phyloP scores from a whole-genome alignment of 1,284 basidiomycete genomes.

The Termitomyces sp. region DNA sequence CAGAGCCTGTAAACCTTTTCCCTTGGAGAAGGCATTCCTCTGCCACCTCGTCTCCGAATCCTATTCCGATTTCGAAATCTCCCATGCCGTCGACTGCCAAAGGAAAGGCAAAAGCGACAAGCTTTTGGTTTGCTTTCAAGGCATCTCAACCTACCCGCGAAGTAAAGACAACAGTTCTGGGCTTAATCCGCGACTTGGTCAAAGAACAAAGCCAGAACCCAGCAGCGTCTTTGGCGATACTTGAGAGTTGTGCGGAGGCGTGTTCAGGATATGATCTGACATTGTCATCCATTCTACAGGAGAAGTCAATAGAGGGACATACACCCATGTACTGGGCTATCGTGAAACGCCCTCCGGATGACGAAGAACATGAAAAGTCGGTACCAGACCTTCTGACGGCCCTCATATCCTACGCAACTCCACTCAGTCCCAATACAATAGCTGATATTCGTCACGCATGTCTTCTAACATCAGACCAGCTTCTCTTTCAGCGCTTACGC shows the following conservation, averaged over 20 bases:
- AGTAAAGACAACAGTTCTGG: slow-evolving; percentile 39
- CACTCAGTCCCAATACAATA: slow-evolving; percentile 42
- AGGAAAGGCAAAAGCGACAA: slow-evolving; percentile 24
- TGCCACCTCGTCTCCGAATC: neutral
- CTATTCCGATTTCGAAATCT: slow-evolving; percentile 10
- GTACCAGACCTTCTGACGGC: slow-evolving; percentile 43
- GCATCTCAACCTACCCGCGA: slow-evolving; percentile 37
- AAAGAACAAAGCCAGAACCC: slow-evolving; percentile 25
- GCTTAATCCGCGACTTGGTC: slow-evolving; percentile 45
- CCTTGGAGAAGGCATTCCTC: neutral
- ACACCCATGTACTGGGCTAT: slow-evolving; percentile 69
- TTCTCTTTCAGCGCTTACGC: slow-evolving; percentile 56
- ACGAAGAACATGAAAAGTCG: slow-evolving; percentile 25
- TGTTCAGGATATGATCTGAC: slow-evolving; percentile 27
- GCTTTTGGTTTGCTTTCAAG: slow-evolving; percentile 26
- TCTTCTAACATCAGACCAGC: slow-evolving; percentile 55
- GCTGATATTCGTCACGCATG: slow-evolving; percentile 62
- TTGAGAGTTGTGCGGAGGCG: slow-evolving; percentile 33
- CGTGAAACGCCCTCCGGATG: slow-evolving; percentile 44
- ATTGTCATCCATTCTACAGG: slow-evolving; percentile 47
- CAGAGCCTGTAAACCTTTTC: slow-evolving; percentile 1
- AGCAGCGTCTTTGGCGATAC: slow-evolving; percentile 26
- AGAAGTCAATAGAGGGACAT: slow-evolving; percentile 56
- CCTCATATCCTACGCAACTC: slow-evolving; percentile 49
- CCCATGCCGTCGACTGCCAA: slow-evolving; percentile 18